Percentiles rank a stretch among this genome's conserved stretches.
Conservation (phyloP, 345 rosid genomes). For the Citrus unshiu region DNA sequence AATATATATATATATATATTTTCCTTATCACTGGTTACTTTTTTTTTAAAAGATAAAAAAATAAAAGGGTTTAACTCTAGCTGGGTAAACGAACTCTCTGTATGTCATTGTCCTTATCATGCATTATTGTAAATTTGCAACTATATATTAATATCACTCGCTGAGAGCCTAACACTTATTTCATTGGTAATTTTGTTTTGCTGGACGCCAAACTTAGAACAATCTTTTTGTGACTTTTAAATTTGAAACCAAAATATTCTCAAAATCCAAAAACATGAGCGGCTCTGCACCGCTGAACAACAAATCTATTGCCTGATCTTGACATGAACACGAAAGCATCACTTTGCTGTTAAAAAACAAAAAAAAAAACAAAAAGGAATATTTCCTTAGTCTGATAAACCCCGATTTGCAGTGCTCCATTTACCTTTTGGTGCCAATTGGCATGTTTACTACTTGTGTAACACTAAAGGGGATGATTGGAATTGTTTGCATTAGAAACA, state of each 20-base stretch:
- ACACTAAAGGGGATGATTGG: background rate
- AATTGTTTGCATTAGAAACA: background rate
- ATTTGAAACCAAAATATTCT: background rate
- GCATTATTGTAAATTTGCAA: background rate
- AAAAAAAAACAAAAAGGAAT: too few relatives aligned
- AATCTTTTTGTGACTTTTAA: background rate
- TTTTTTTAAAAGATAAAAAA: too few relatives aligned
- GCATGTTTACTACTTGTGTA: background rate
- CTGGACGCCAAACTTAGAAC: background rate
- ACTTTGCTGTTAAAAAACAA: background rate
- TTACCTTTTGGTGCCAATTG: background rate
- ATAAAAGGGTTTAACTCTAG: background rate
- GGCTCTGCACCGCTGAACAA: background rate
- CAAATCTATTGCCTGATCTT: background rate
- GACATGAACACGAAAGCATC: background rate
- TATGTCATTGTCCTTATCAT: background rate
- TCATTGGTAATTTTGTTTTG: background rate
- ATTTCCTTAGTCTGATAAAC: background rate
- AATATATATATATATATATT: too few relatives aligned
- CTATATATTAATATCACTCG: too few relatives aligned
- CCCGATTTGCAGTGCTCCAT: background rate
- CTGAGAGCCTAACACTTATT: background rate
- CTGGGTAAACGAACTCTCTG: background rate
- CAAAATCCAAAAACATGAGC: background rate
- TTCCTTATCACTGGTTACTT: background rate